Evolutionary conservation across 2,329 filamentous ascomycete species (phyloP).

Genomic region (Microascus cirrosus): DNA sequence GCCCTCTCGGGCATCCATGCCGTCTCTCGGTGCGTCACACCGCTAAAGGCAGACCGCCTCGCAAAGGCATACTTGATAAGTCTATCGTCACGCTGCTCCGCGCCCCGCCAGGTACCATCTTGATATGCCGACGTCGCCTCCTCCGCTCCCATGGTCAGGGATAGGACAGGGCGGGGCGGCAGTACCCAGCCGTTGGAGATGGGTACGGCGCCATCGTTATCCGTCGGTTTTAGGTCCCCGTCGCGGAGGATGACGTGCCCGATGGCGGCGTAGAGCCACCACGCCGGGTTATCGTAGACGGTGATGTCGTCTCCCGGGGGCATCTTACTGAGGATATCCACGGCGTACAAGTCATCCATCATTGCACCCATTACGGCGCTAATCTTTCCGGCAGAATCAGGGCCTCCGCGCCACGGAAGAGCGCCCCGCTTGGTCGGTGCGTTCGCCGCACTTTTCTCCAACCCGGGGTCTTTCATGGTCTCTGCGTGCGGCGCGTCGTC

Average conservation of each 20-base stretch:
- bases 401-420: too few species aligned
- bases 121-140: background rate
- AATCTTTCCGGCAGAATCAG: too few species aligned
- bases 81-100: background rate
- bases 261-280: slow-evolving; percentile 28
- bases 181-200: background rate
- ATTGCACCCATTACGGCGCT: too few species aligned
- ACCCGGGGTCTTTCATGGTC: background rate
- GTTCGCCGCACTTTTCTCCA: background rate
- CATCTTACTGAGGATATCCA: too few species aligned
- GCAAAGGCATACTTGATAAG: background rate
- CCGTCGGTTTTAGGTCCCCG: slow-evolving; percentile 15
- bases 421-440: too few species aligned
- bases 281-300: slow-evolving; percentile 14
- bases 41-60: background rate
- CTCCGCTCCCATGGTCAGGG: background rate
- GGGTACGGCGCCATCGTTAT: background rate
- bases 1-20: background rate
- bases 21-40: background rate
- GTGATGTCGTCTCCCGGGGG: background rate
- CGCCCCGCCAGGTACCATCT: background rate
- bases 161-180: background rate
- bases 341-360: too few species aligned
- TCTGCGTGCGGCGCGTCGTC: too few species aligned
- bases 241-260: slow-evolving; percentile 22